phyloP scores from a whole-genome alignment of 2,329 filamentous ascomycete genomes.

The Paradendryphiella salina region DNA sequence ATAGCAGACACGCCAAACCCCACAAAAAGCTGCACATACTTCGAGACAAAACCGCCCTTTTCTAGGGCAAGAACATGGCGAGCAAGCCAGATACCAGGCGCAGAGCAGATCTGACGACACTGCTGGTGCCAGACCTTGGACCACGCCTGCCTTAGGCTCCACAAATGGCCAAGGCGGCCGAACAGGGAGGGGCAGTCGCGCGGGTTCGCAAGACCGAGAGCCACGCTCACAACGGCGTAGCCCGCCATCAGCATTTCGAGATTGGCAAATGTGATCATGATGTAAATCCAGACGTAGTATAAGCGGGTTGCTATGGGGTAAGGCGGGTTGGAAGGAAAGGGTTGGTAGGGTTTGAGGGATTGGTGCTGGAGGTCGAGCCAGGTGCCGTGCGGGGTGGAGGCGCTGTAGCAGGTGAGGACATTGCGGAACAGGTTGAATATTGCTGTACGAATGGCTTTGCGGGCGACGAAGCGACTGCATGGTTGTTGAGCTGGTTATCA shows the following conservation, averaged over 20 bases:
- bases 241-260: constrained; percentile 21
- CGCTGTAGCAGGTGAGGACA: constrained; percentile 19
- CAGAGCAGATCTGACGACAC: constrained; percentile 25
- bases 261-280: constrained; percentile 23
- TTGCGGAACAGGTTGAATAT: constrained; percentile 24
- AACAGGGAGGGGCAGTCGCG: constrained; percentile 36
- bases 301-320: constrained; percentile 15
- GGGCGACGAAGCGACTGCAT: constrained; percentile 25
- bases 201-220: constrained; percentile 21
- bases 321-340: constrained; percentile 1
- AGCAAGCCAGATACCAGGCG: constrained; percentile 21
- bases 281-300: constrained; percentile 24
- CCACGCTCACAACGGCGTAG: constrained; percentile 23
- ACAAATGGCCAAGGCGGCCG: constrained; percentile 21
- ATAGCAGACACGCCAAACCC: constrained; percentile 26
- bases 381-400: constrained; percentile 26
- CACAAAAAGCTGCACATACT: constrained; percentile 36
- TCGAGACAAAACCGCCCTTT: constrained; percentile 35
- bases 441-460: constrained; percentile 18
- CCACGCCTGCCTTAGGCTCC: constrained; percentile 30
- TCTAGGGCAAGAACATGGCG: constrained; percentile 24
- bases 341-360: constrained; percentile 5
- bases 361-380: constrained; percentile 22
- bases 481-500: neutral
- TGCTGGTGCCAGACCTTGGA: constrained; percentile 36